A percentile compares a stretch with the other conserved stretches of the same genome.
Evolutionary conservation across 352 stramenopile species (phyloP).

Genomic region (Phytophthora sp.): DNA sequence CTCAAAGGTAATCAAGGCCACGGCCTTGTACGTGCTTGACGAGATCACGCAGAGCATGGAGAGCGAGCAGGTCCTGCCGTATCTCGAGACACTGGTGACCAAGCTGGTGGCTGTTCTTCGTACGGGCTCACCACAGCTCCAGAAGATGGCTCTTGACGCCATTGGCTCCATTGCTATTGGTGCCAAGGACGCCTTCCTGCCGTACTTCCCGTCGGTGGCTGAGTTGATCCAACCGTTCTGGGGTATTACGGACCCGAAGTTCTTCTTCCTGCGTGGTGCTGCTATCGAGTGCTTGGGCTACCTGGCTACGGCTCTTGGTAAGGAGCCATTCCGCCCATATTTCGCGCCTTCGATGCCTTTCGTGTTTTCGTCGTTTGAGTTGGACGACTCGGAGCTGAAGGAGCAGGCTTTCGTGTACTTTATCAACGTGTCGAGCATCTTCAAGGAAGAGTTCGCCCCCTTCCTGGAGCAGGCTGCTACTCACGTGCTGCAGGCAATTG

Average conservation of each 20-base stretch:
- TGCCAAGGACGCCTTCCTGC: slow-evolving; percentile 96
- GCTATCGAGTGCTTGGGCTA: slow-evolving; percentile 98
- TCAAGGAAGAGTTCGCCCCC: slow-evolving; percentile 96
- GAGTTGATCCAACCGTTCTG: slow-evolving; percentile 91
- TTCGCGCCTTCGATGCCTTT: slow-evolving; percentile 95
- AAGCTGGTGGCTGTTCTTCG: slow-evolving; percentile 95
- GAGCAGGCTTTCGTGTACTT: slow-evolving; percentile 99
- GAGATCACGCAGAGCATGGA: slow-evolving; percentile 99
- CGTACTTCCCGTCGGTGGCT: slow-evolving; percentile 93
- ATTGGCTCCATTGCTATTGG: slow-evolving; percentile 96
- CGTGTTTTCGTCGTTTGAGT: slow-evolving; percentile 92
- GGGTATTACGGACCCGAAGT: slow-evolving; percentile 92
- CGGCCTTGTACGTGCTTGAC: slow-evolving; percentile 98
- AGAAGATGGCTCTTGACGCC: slow-evolving; percentile 98
- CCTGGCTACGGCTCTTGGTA: slow-evolving; percentile 96
- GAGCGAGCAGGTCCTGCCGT: slow-evolving; percentile 92
- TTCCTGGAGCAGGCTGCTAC: slow-evolving; percentile 88
- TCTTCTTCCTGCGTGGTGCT: slow-evolving; percentile 93
- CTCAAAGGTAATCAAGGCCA: slow-evolving; percentile 94
- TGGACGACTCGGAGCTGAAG: slow-evolving; percentile 96
- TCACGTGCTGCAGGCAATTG: slow-evolving; percentile 70
- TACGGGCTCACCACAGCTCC: slow-evolving; percentile 90
- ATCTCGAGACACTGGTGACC: slow-evolving; percentile 95
- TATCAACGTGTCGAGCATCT: slow-evolving; percentile 98
- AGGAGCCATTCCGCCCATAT: slow-evolving; percentile 96